Evolutionary conservation across 2,329 filamentous ascomycete genomes (phyloP), one percentile per base, ranked within the genome.

Genomic region (Coniochaeta pulveracea): DNA sequence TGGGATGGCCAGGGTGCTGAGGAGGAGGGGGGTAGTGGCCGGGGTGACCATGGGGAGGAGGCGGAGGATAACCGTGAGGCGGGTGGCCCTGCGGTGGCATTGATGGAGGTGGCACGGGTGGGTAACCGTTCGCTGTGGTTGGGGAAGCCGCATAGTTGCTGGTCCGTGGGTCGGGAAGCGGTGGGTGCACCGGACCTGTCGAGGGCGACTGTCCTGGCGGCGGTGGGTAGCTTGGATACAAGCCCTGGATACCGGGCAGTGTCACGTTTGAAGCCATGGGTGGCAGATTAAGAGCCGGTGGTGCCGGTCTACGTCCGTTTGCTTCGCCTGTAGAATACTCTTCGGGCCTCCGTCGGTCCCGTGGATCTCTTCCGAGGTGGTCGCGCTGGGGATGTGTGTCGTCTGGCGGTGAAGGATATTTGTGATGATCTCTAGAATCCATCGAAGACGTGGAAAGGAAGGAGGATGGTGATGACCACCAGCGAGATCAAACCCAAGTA

Each of bases 171-270:
- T 31, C 28, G 11, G 22, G 18, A 10, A 19, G 28, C 18, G 28
- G 28, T 15, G 28, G 28, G 19, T 31, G 19, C 8, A 14, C 11
- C 17, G 28, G 28, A 11, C 28, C 28, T 4, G 28, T 6, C 10
- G 28, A n/a, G n/a, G 28, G 28, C 6, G 28, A 31, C 18, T 21
- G 28, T 14, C n/a, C n/a, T n/a, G n/a, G n/a, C n/a, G n/a, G 54
- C 26, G 51, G 44, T 8, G 50, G 48, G 35, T 61, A 61, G 12
- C 45, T 41, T 11, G 36, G 31, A 7, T 44, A 38, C 7, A 38
- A 11, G 39, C 69, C 66, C 34, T 68, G 58, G 34, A 71, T 69
- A 12, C 66, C 61, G 2, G 67, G 66, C 21, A 68, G 51, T 38
- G 58, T 66, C 37, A 66, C 58, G 37, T 57, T 53, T 32, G 58